phyloP scores from a whole-genome alignment of 2,329 filamentous ascomycete species.

The Penicillium thymicola region DNA sequence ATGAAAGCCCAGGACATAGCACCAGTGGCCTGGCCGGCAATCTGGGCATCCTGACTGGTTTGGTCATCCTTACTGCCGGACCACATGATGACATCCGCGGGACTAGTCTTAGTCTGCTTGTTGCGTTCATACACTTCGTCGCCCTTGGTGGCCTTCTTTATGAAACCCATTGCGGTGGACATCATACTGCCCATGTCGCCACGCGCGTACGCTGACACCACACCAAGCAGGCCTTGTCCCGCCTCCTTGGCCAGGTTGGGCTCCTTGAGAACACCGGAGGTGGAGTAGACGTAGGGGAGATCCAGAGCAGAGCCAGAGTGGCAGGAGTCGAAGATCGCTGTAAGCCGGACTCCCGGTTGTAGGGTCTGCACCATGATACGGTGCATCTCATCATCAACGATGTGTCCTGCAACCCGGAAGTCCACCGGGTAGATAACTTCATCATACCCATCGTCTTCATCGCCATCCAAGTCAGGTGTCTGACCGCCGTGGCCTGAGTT shows the following conservation, averaged over 20 bases:
- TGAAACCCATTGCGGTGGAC: slow-evolving; percentile 72
- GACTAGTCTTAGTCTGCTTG: slow-evolving; percentile 83
- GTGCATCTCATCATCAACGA: slow-evolving; percentile 77
- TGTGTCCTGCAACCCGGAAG: slow-evolving; percentile 65
- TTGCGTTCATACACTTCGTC: slow-evolving; percentile 77
- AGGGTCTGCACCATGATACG: slow-evolving; percentile 72
- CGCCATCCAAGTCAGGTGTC: slow-evolving; percentile 68
- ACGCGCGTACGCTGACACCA: slow-evolving; percentile 74
- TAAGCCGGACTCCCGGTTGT: slow-evolving; percentile 73
- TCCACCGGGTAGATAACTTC: slow-evolving; percentile 79
- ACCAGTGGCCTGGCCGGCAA: slow-evolving; percentile 83
- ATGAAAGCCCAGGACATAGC: slow-evolving; percentile 99
- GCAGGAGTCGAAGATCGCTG: slow-evolving; percentile 67
- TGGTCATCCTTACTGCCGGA: slow-evolving; percentile 94
- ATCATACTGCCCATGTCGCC: slow-evolving; percentile 82
- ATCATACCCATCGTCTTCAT: slow-evolving; percentile 74
- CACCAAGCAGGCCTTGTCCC: slow-evolving; percentile 60
- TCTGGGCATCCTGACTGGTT: slow-evolving; percentile 90
- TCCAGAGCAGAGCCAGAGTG: slow-evolving; percentile 66
- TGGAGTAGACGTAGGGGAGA: slow-evolving; percentile 65
- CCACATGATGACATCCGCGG: slow-evolving; percentile 97
- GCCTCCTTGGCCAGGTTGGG: slow-evolving; percentile 67
- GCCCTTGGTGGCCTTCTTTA: slow-evolving; percentile 82
- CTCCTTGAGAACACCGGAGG: slow-evolving; percentile 65
- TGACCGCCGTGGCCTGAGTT: slow-evolving; percentile 68